Evolutionary conservation across 176 grass and related monocot genomes (phyloP), one percentile per base, ranked within the genome.

Genomic region (Hsuehochloa calcarea): DNA sequence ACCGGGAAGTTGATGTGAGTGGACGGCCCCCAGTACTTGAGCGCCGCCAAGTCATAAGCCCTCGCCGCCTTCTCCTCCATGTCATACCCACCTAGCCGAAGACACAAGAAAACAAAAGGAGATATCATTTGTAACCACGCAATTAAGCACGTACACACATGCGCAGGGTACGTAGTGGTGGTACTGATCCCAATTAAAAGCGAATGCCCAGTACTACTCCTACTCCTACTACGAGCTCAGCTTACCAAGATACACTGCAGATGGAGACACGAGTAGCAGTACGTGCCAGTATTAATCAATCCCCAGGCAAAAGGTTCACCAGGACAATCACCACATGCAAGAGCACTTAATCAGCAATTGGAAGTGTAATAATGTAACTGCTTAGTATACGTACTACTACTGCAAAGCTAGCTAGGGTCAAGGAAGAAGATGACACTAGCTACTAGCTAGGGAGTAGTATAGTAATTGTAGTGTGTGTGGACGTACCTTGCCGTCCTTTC

Each of bases 161-260:
- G n/a, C 3, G 40, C 15, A 79, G 47, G 31, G 11, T 13, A 63
- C 58, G 58, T 12, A 26, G 10, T 5, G 23, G 15, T 68, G 15
- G 22, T 44, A 72, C 44, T 78, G 65, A 70, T 77, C 79, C 66
- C 38, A 55, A 20, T 17, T 12, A 76, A 44, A 20, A 44, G 25
- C 26, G 15, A 56, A 54, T 37, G 25, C 43, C 44, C 37, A 12
- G 61, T 38, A 20, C 5, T 47, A 47, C 34, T 27, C 1, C 12
- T 16, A 8, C 14, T 17, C 35, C 34, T 27, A 0, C 12, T 16
- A 12, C 15, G 13, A 47, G 40, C 89, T 93, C 85, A 47, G 40
- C 89, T 93, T 86, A 99, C 97, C 97, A 68, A 99, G 94, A 90
- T 99, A 99, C 89, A 99, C 97, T 99, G 96, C 85, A 87, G 34